Conservation (phyloP, 1,284 basidiomycete genomes). For the Microbotryum violaceum region DNA sequence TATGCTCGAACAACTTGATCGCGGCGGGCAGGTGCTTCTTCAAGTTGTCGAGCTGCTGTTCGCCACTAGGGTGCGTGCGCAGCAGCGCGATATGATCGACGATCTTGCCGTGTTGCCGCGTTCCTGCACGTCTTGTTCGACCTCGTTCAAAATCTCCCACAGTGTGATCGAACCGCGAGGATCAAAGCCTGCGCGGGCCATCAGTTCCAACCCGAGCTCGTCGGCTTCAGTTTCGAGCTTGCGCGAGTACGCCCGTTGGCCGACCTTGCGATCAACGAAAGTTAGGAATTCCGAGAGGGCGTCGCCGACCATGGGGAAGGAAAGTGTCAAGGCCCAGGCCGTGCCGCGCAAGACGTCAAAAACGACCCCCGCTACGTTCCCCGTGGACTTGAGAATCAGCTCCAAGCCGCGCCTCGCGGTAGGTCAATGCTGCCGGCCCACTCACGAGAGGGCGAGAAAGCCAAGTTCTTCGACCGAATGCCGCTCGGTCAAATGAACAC, state of each 20-base stretch:
- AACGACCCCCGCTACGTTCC: conserved; percentile 38
- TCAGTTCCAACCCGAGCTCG: conserved; percentile 46
- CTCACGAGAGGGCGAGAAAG: conserved; percentile 43
- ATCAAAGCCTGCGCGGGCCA: conserved; percentile 48
- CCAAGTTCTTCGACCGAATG: conserved; percentile 49
- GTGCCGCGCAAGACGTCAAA: conserved; percentile 49
- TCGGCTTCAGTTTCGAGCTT: conserved; percentile 51
- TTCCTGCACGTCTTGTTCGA: conserved; percentile 8
- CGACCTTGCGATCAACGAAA: conserved; percentile 47
- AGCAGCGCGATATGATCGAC: conserved; percentile 40
- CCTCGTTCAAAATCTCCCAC: conserved; percentile 47
- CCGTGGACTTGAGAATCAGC: background rate
- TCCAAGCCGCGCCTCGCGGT: background rate
- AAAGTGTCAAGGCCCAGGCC: conserved; percentile 47
- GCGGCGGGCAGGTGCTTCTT: conserved; percentile 41
- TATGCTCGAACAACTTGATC: conserved; percentile 39
- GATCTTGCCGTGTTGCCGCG: conserved; percentile 13
- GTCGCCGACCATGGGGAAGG: conserved; percentile 47
- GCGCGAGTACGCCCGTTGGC: conserved; percentile 47
- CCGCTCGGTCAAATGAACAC: conserved; percentile 46
- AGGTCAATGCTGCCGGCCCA: background rate
- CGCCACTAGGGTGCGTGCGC: conserved; percentile 47
- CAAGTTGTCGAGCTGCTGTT: conserved; percentile 42
- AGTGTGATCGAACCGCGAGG: conserved; percentile 45
- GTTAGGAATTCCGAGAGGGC: conserved; percentile 46